Base-by-base conservation (phyloP, 1,139 yeast genomes). In the Nakaseomyces delphensis region DNA sequence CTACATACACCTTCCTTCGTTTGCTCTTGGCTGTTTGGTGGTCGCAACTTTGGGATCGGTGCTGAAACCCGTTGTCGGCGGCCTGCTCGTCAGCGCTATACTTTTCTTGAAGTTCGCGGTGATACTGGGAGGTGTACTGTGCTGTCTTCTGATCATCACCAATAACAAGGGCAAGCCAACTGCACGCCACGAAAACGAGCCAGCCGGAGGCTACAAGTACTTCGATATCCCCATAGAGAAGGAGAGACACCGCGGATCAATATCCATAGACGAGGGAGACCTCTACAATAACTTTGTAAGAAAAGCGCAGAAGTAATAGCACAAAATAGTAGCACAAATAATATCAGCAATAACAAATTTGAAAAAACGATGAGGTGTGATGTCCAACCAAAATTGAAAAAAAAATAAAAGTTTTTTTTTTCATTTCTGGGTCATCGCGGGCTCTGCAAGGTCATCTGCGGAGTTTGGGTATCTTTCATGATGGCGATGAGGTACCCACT, bases 171-270 rank as follows among this genome's bases (percentile, higher is more conserved):
- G 24, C 9, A 40, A 39, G 15, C 37, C 33, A 19, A 10, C 24
- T 3, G 21, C 36, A 19, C 11, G 23, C 6, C 36, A 13, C 8
- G 23, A 21, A 11, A 23, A 30, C 15, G 37, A 45, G 21, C n/a
- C 28, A 8, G 29, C 20, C 15, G 41, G 55, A 16, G 45, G 44
- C 7, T 46, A 51, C 24, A 53, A 50, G 24, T 52, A 54, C 44
- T 54, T 53, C 32, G 49, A 53, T 21, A 54, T 55, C 10, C 56
- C 60, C 11, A 45, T 54, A 14, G 50, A 11, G 47, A 46, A 16
- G 31, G 49, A 28, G 18, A 36, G 38, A 21, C 41, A 21, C 2
- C 15, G 19, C 16, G 15, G 16, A 18, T 15, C 10, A 13, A 28
- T 33, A 19, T 21, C 31, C 10, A 20, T 31, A 2, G 28, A 36